Percentiles rank a stretch among this genome's conserved stretches.
These are phyloP conservation scores for Trichosporon inkin DNA, from an alignment of 1,284 basidiomycete genomes.

Conservation along the genomic window DNA sequence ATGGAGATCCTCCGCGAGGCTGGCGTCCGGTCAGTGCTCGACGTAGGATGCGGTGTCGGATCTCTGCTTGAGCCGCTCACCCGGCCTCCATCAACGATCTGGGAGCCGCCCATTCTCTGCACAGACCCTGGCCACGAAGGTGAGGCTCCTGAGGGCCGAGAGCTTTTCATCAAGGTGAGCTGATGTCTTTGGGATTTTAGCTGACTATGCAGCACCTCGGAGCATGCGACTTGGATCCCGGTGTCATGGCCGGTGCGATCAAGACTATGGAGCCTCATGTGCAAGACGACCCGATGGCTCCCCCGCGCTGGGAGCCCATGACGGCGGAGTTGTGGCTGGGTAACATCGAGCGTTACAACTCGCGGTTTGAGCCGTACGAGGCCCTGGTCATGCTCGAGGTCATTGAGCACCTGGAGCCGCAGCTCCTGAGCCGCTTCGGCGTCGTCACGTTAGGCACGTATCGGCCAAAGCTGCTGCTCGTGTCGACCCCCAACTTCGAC, in stretches of 20 bases:
- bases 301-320: constrained; percentile 67
- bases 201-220: constrained; percentile 38
- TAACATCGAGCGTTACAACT: constrained; percentile 69
- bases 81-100: constrained; percentile 40
- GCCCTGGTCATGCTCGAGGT: constrained; percentile 85
- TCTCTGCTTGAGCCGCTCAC: constrained; percentile 45
- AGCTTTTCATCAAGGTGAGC: constrained; percentile 45
- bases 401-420: constrained; percentile 80
- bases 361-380: constrained; percentile 66
- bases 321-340: constrained; percentile 75
- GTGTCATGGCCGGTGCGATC: constrained; percentile 41
- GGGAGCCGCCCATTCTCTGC: constrained; percentile 39
- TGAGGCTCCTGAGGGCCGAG: constrained; percentile 18
- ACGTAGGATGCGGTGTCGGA: constrained; percentile 49
- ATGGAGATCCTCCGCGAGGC: constrained; percentile 44
- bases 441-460: constrained; percentile 78
- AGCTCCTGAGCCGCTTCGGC: constrained; percentile 69
- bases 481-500: constrained; percentile 70
- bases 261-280: constrained; percentile 31
- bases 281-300: constrained; percentile 1
- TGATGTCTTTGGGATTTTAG: neutral
- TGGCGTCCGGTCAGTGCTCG: constrained; percentile 43
- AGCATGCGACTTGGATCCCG: constrained; percentile 44
- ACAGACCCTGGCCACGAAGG: constrained; percentile 7
- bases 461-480: constrained; percentile 68